These are phyloP conservation scores for Diacronema lutheri DNA, from an alignment of 78 protist species.

Conservation along the genomic window DNA sequence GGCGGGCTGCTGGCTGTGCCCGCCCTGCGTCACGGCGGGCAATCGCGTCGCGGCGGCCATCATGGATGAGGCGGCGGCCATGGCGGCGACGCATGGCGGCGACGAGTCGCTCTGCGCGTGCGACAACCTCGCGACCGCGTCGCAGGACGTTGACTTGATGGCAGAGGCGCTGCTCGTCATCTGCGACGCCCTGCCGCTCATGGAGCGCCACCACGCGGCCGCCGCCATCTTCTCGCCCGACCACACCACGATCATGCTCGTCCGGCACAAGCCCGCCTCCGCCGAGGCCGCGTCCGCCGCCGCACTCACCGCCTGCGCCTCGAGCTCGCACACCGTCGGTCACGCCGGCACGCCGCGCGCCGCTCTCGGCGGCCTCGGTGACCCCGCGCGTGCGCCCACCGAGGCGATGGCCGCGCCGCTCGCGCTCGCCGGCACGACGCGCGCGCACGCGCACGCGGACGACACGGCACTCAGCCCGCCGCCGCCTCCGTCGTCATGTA, in stretches of 20 bases:
- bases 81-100: neutral
- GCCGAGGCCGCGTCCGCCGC: too few relatives aligned
- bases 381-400: too few relatives aligned
- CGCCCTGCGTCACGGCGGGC: neutral
- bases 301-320: too few relatives aligned
- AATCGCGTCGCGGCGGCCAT: neutral
- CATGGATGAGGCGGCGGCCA: neutral
- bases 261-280: neutral
- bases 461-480: too few relatives aligned
- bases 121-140: neutral
- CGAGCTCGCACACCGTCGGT: too few relatives aligned
- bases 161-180: neutral
- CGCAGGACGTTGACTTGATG: neutral
- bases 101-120: neutral
- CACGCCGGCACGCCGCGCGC: too few relatives aligned
- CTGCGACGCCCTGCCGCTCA: neutral
- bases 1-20: constrained; percentile 12
- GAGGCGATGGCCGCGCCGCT: too few relatives aligned
- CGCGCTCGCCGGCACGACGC: too few relatives aligned
- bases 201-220: constrained; percentile 1
- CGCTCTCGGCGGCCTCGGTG: too few relatives aligned
- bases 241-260: neutral
- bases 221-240: constrained; percentile 8
- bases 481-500: neutral
- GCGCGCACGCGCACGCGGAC: too few relatives aligned